phyloP scores from a whole-genome alignment of 1,284 basidiomycete genomes.

The Laetiporus sulphureus region DNA sequence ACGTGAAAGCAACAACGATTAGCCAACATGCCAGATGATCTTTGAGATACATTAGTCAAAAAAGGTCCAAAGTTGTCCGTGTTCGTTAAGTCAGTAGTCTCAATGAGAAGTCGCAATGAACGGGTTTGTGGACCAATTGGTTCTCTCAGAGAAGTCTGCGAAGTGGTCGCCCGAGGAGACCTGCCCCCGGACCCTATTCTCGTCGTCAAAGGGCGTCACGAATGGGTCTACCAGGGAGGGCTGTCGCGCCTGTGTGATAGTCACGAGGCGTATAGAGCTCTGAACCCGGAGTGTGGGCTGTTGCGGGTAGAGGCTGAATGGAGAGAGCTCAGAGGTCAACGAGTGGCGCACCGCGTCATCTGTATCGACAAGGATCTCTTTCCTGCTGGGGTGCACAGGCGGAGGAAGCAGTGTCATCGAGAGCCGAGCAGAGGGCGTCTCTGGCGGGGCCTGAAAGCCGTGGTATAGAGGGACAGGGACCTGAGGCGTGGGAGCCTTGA shows the following conservation, averaged over 20 bases:
- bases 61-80: too few species aligned
- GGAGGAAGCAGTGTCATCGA: too few species aligned
- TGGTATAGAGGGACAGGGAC: conserved; percentile 43
- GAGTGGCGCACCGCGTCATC: too few species aligned
- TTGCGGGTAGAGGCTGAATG: conserved; percentile 11
- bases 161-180: conserved; percentile 4
- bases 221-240: conserved; percentile 50
- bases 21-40: too few species aligned
- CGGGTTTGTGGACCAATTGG: conserved; percentile 15
- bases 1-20: too few species aligned
- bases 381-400: too few species aligned
- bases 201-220: conserved; percentile 73
- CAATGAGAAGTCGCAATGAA: conserved; percentile 21
- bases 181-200: conserved; percentile 22
- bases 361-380: too few species aligned
- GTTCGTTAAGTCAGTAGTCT: too few species aligned
- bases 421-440: background rate
- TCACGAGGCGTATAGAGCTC: conserved; percentile 35
- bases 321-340: background rate
- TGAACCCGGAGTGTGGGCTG: conserved; percentile 12
- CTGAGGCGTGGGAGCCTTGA: conserved; percentile 14
- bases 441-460: background rate
- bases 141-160: conserved; percentile 15
- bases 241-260: conserved; percentile 37
- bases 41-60: too few species aligned